Conservation (phyloP, 345 rosid genomes). For the Boechera divaricarpa region DNA sequence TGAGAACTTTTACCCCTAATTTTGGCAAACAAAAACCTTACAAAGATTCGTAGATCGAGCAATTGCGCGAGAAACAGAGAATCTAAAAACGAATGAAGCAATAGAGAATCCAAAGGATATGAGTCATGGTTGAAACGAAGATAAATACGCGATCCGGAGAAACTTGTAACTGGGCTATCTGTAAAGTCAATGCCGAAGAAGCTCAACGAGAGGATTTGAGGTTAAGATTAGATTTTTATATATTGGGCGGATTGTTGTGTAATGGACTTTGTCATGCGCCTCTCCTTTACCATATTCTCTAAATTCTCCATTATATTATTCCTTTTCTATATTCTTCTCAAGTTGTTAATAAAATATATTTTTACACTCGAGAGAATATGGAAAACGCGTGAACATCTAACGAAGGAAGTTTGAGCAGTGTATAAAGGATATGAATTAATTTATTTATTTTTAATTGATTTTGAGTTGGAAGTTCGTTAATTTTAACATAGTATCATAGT, state of each 20-base stretch:
- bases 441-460: too few species aligned
- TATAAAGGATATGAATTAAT: too few species aligned
- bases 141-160: slow-evolving; percentile 6
- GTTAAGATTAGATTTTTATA: slow-evolving; percentile 24
- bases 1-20: background rate
- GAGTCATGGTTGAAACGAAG: slow-evolving; percentile 43
- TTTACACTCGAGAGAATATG: background rate
- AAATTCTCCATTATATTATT: background rate
- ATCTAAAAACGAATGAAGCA: background rate
- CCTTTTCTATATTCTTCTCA: background rate
- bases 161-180: too few species aligned
- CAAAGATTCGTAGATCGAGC: slow-evolving; percentile 28
- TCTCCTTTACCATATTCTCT: slow-evolving; percentile 35
- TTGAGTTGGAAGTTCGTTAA: too few species aligned
- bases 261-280: slow-evolving; percentile 28
- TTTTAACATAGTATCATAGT: too few species aligned
- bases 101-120: slow-evolving; percentile 39
- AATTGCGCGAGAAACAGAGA: slow-evolving; percentile 2
- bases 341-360: too few species aligned
- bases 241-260: background rate
- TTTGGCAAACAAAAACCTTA: background rate
- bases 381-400: too few species aligned
- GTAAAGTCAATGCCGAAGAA: slow-evolving; percentile 36
- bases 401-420: too few species aligned
- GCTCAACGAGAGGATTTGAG: slow-evolving; percentile 4